Evolutionary conservation across 805 yeast species (phyloP).

Genomic region (Pichia heedii): DNA sequence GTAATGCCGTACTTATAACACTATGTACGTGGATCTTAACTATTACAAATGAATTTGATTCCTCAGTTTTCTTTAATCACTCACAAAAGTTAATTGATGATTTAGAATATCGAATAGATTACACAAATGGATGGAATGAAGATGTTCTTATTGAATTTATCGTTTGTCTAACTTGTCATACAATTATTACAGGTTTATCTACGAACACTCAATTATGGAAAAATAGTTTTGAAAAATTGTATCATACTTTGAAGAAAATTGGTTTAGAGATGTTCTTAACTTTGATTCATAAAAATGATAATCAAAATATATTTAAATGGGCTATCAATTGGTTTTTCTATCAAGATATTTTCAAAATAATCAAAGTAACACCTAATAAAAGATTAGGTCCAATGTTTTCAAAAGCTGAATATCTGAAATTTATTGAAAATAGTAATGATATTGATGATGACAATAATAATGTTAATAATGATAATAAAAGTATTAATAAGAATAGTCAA

Average conservation of each 20-base stretch:
- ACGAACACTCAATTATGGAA: constrained; percentile 17
- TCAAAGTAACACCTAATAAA: constrained; percentile 14
- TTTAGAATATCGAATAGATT: neutral
- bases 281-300: constrained; percentile 4
- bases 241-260: constrained; percentile 7
- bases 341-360: constrained; percentile 18
- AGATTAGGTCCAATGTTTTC: constrained; percentile 19
- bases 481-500: constrained; percentile 5
- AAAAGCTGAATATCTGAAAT: constrained; percentile 12
- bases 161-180: constrained; percentile 13
- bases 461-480: neutral
- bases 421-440: constrained; percentile 1
- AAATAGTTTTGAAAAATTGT: constrained; percentile 13
- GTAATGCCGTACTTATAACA: constrained; percentile 9
- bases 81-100: neutral
- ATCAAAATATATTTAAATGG: constrained; percentile 12
- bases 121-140: neutral
- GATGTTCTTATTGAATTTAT: constrained; percentile 11
- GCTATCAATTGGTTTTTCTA: constrained; percentile 17
- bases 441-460: neutral
- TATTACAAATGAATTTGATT: constrained; percentile 2
- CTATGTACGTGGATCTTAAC: constrained; percentile 13
- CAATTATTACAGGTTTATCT: constrained; percentile 13
- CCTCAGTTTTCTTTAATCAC: neutral
- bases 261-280: constrained; percentile 11